Conservation (phyloP, 306 rosid species). For the Rosa chinensis region DNA sequence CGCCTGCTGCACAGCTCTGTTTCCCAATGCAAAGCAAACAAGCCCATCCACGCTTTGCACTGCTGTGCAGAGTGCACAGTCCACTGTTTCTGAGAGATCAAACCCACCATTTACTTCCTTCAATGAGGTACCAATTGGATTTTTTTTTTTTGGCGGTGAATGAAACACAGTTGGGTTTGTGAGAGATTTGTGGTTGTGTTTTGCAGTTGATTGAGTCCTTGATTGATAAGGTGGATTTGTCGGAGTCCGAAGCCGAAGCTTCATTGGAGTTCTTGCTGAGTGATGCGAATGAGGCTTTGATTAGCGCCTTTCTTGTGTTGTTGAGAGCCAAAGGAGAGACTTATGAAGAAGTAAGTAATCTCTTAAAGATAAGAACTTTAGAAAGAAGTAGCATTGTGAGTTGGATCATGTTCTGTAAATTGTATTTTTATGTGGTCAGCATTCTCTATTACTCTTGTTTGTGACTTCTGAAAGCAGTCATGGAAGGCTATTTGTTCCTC, state of each 20-base stretch:
- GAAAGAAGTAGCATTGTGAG: neutral
- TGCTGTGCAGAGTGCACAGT: constrained; percentile 28
- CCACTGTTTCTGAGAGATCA: constrained; percentile 5
- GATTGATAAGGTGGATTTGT: constrained; percentile 55
- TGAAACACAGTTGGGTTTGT: constrained; percentile 12
- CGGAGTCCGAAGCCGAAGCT: constrained; percentile 70
- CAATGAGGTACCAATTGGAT: constrained; percentile 36
- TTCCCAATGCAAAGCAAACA: constrained; percentile 9
- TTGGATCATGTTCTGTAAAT: neutral
- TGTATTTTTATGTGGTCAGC: neutral
- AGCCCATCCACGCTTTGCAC: constrained; percentile 10
- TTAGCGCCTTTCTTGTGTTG: constrained; percentile 86
- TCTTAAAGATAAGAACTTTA: neutral
- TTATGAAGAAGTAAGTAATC: constrained; percentile 63
- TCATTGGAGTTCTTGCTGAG: constrained; percentile 63
- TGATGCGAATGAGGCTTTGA: constrained; percentile 68
- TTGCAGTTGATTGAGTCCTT: constrained; percentile 75
- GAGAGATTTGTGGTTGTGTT: constrained; percentile 7
- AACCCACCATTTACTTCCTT: constrained; percentile 19
- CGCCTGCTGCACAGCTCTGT: neutral
- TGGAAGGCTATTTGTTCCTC: neutral
- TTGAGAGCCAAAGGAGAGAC: constrained; percentile 95
- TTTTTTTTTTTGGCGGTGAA: neutral
- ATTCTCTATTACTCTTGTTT: neutral
- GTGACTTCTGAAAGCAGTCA: neutral